These are phyloP conservation scores for Coniochaeta prunicola DNA, from an alignment of 2,329 filamentous ascomycete species.

Conservation along the genomic window DNA sequence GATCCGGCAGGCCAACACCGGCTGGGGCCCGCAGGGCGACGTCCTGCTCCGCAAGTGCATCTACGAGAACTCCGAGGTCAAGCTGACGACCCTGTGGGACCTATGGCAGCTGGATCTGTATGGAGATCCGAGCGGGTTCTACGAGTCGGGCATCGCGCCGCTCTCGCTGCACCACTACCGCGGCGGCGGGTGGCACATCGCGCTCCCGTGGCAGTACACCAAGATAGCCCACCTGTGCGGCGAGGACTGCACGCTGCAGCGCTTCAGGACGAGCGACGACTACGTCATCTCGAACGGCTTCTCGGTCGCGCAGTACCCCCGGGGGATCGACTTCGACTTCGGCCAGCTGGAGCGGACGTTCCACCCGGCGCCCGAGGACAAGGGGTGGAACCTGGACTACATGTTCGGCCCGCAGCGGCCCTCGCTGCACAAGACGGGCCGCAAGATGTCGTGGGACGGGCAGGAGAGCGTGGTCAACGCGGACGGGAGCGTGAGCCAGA, in stretches of 20 bases:
- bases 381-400: conserved; percentile 24
- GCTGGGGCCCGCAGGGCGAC: conserved; percentile 54
- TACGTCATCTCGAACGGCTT: conserved; percentile 53
- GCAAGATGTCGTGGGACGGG: conserved; percentile 35
- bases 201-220: conserved; percentile 47
- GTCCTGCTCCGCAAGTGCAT: conserved; percentile 57
- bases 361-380: conserved; percentile 18
- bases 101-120: conserved; percentile 56
- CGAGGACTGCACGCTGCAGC: conserved; percentile 51
- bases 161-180: conserved; percentile 60
- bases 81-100: conserved; percentile 48
- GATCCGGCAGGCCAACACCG: conserved; percentile 46
- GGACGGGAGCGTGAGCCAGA: conserved; percentile 41
- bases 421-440: conserved; percentile 18
- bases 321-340: conserved; percentile 33
- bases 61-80: conserved; percentile 53
- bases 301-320: conserved; percentile 50
- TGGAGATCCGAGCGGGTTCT: conserved; percentile 55
- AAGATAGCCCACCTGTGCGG: conserved; percentile 53
- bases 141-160: conserved; percentile 53
- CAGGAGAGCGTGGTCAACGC: conserved; percentile 38
- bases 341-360: conserved; percentile 25
- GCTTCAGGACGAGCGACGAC: conserved; percentile 46
- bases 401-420: conserved; percentile 21
- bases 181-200: conserved; percentile 48